Percentiles rank a stretch among this genome's conserved stretches.
Conservation (phyloP, 164 flowering plant genomes). For the Aristolochia fimbriata region DNA sequence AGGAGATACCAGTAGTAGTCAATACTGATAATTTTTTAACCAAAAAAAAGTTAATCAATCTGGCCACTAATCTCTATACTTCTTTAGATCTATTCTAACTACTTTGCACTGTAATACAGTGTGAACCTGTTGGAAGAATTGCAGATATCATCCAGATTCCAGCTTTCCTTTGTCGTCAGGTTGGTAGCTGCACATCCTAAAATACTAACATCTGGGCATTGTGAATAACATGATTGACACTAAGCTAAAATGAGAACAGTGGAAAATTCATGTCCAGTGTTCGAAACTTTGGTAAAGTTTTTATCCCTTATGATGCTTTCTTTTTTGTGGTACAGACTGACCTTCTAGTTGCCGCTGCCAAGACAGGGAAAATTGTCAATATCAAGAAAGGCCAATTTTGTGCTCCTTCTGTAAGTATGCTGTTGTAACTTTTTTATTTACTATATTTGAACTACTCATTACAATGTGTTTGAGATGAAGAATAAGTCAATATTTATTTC, state of each 20-base stretch:
- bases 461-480: too few relatives aligned
- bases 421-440: background rate
- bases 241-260: too few relatives aligned
- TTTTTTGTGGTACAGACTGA: constrained; percentile 53
- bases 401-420: constrained; percentile 75
- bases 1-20: too few relatives aligned
- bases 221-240: too few relatives aligned
- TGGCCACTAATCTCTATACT: too few relatives aligned
- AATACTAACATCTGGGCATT: background rate
- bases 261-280: too few relatives aligned
- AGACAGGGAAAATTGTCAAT: constrained; percentile 89
- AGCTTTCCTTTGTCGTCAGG: constrained; percentile 98
- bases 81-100: background rate
- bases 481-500: too few relatives aligned
- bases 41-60: too few relatives aligned
- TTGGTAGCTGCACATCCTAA: constrained; percentile 6
- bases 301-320: too few relatives aligned
- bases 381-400: constrained; percentile 97
- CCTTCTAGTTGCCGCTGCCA: constrained; percentile 92
- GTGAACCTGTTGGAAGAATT: constrained; percentile 85
- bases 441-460: background rate
- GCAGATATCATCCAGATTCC: constrained; percentile 98
- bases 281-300: too few relatives aligned
- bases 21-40: too few relatives aligned
- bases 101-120: constrained; percentile 27